Conservation (phyloP, 2,329 filamentous ascomycete genomes). For the Calonectria pseudoturangicola region DNA sequence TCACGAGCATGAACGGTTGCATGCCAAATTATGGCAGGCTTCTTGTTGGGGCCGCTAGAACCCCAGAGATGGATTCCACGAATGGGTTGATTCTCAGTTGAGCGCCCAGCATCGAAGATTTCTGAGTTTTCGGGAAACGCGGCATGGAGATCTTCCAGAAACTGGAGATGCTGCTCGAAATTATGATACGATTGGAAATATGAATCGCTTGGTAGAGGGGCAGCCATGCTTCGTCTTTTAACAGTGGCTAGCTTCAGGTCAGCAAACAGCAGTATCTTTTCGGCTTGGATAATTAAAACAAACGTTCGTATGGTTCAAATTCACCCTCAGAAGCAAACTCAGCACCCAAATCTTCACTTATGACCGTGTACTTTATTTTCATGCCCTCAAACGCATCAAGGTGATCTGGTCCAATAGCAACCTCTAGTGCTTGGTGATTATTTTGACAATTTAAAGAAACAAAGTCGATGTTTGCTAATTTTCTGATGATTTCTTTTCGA, state of each 20-base stretch:
- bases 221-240: background rate
- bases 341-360: background rate
- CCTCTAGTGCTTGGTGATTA: background rate
- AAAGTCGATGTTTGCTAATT: background rate
- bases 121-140: background rate
- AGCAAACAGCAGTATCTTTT: background rate
- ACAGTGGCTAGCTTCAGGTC: background rate
- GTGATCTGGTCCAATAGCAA: background rate
- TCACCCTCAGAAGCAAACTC: background rate
- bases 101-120: slow-evolving; percentile 3
- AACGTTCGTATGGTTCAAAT: slow-evolving; percentile 7
- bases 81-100: background rate
- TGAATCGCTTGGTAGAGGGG: background rate
- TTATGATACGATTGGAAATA: background rate
- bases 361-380: background rate
- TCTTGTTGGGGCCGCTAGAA: background rate
- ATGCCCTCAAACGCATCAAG: background rate
- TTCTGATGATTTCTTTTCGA: background rate
- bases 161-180: background rate
- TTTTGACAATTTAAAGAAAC: background rate
- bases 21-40: slow-evolving; percentile 4
- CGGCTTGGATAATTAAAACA: background rate
- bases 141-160: background rate
- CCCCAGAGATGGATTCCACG: background rate
- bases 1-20: background rate